Percentiles rank a stretch among this genome's conserved stretches.
Conservation (phyloP, 2,329 filamentous ascomycete species). For the Biscogniauxia mediterranea region DNA sequence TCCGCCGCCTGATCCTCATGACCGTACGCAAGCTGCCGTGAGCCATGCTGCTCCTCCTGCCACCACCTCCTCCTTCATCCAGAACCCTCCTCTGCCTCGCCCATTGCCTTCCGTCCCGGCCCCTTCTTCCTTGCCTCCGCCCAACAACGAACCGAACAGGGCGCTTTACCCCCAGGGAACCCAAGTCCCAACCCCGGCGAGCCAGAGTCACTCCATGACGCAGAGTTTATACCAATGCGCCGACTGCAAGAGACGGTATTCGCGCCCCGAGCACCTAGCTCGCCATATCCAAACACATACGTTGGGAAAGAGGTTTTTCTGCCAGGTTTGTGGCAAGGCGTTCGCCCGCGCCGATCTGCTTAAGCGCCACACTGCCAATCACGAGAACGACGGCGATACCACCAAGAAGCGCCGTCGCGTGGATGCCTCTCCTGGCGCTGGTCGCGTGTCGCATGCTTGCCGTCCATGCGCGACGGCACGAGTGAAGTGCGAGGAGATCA, state of each 20-base stretch:
- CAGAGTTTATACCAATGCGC: constrained; percentile 48
- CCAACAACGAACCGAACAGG: background rate
- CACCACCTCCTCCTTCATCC: background rate
- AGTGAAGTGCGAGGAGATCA: constrained; percentile 55
- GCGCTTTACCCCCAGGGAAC: background rate
- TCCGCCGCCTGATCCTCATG: constrained; percentile 1
- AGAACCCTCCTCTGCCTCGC: constrained; percentile 3
- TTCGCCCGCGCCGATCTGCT: constrained; percentile 54
- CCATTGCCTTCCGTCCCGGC: background rate
- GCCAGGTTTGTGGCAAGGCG: constrained; percentile 49
- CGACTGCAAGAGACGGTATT: constrained; percentile 51
- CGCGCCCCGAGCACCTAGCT: constrained; percentile 53
- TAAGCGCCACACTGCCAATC: constrained; percentile 51
- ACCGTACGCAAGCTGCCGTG: constrained; percentile 1
- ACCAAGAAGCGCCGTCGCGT: constrained; percentile 48
- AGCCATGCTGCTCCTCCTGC: background rate
- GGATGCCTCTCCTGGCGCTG: constrained; percentile 43
- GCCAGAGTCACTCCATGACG: constrained; percentile 21
- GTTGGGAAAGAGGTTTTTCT: constrained; percentile 25
- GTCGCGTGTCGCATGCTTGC: constrained; percentile 54
- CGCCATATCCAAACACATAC: constrained; percentile 29
- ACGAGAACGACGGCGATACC: constrained; percentile 45
- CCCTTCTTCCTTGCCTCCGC: constrained; percentile 6
- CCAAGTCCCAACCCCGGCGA: constrained; percentile 9
- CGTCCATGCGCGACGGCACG: constrained; percentile 50